A percentile compares a stretch with the other conserved stretches of the same genome.
These are phyloP conservation scores for Rosa rugosa DNA, from an alignment of 306 rosid species.

Conservation along the genomic window DNA sequence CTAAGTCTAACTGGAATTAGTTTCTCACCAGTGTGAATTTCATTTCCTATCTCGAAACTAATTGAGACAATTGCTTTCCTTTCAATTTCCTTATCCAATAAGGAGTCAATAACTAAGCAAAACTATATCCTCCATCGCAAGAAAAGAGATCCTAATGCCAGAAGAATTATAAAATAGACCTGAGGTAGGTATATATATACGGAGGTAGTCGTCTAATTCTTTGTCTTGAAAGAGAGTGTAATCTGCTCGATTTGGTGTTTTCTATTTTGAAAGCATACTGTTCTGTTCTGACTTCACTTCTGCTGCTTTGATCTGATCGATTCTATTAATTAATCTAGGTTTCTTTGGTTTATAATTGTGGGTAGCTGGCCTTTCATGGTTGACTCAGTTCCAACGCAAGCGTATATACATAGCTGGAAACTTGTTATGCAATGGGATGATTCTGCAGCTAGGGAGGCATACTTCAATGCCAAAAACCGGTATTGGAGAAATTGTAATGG, in stretches of 20 bases:
- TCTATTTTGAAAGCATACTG: too few species aligned
- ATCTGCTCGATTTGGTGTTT: not conserved
- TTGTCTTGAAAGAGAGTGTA: not conserved
- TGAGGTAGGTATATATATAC: too few species aligned
- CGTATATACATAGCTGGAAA: not conserved
- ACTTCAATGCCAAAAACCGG: not conserved
- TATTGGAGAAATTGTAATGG: not conserved
- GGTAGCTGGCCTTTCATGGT: not conserved
- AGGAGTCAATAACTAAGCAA: too few species aligned
- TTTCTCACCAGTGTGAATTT: not conserved
- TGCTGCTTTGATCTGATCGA: not conserved
- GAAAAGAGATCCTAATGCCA: not conserved
- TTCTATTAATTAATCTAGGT: too few species aligned
- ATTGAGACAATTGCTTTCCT: too few species aligned
- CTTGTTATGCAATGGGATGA: not conserved
- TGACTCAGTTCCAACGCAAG: not conserved
- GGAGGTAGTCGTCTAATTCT: too few species aligned
- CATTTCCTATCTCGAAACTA: not conserved
- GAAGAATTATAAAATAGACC: not conserved
- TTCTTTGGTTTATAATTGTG: not conserved
- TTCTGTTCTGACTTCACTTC: too few species aligned
- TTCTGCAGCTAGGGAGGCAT: not conserved
- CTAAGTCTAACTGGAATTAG: not conserved
- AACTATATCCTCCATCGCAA: too few species aligned
- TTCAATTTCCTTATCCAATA: not conserved